Evolutionary conservation across 768 basidiomycete genomes (phyloP), one percentile per base, ranked within the genome.

Genomic region (Boletellus ananas): DNA sequence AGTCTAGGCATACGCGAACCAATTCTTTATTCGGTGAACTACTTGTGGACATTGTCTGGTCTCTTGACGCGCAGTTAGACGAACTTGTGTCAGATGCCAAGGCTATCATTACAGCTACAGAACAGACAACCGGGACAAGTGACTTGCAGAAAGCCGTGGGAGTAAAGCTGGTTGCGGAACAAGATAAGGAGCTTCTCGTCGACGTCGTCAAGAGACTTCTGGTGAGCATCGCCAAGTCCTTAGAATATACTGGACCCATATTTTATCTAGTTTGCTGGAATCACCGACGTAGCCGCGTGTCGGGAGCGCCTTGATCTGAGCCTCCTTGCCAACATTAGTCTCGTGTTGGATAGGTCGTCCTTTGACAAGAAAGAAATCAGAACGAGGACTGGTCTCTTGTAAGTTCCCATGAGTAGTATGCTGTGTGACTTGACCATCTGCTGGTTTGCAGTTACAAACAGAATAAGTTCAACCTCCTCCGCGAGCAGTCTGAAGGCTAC

Each of bases 401-500:
- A 66, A 69, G 90, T 79, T 9, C 18, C 10, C 29, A 18, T 17
- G 16, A 34, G 5, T 0, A 21, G 12, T 35, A 10, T 40, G 8
- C 21, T 52, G 13, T 29, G 20, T 46, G 12, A 4, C 17, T 40
- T 55, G 34, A 56, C 33, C 2, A 47, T 18, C 36, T n/a, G 7
- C 49, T 35, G 39, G 25, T 45, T 38, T 46, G n/a, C 63, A 94
- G 91, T 66, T 95, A 94, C 74, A 94, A 93, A 68, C 95, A 99
- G 69, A 93, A 93, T 72, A 99, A 98, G 70, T 95, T 94, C 76
- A 99, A 98, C 64, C 80, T 99, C 34, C 80, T 97, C 14, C 87
- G 96, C 34, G 96, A 99, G 72, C 91, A 96, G 60, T 94, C 94
- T 1, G 95, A 98, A 72, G 96, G 96, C 8, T 99, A 93, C 72